Evolutionary conservation across 495 filamentous ascomycete species (phyloP), one percentile per base, ranked within the genome.

Genomic region (Penicillium atrosanguineum): DNA sequence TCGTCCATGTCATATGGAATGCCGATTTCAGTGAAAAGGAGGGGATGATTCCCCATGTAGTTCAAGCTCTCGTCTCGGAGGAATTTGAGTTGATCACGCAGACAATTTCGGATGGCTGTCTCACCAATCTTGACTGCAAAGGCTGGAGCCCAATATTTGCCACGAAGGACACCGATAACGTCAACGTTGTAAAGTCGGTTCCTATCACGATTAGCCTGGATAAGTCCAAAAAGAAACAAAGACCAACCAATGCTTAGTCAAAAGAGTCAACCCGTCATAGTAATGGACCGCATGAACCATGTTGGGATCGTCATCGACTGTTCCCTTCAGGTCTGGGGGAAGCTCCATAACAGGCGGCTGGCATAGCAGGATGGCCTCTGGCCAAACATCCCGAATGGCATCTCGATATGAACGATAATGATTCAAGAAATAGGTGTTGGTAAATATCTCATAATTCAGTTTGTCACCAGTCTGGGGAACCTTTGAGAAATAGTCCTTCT

Each of bases 1-100:
- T 95, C 83, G 62, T 99, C 92, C 94, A 99, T 99, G 68, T 99
- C 95, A 64, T 96, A 99, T 0, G 94, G 94, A 54, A 97, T 96
- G 21, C 94, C 94, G 60, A 97, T 96, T 62, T 99, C 94, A 1
- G 89, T 95, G 65, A 96, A 88, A 11, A 98, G 73, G 59, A 93
- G 87, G 1, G 94, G 94, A 58, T 95, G 94, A 31, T 86, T 81
- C 15, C 94, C 94, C 81, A 96, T 90, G 48, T 93, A 86, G 31
- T 93, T 87, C 16, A 85, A 69, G n/a, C 95, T 95, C 70, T 98
- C 94, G 52, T 95, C 79, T 46, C 84, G 80, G 34, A 98, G 90
- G 14, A 88, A 88, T 16, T 85, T 82, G n/a, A 97, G 82, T 60
- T 98, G 94, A 58, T 97, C 89, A 52, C 84, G 82, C 68, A 98